Conservation (phyloP, 371 early-diverging fungal genomes). For the Mortierella sp. region DNA sequence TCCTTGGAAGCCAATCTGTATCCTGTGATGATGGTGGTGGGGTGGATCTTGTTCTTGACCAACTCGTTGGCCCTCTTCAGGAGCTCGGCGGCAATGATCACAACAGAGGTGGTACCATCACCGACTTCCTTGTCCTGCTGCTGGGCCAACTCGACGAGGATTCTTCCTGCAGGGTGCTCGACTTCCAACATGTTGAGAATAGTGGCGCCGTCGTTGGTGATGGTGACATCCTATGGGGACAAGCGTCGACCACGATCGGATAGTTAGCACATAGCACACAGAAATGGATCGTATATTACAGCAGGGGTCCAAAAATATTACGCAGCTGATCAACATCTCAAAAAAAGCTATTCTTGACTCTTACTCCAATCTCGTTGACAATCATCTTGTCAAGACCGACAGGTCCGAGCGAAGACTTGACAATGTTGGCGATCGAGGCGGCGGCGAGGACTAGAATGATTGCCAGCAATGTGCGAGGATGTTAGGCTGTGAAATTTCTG, state of each 20-base stretch:
- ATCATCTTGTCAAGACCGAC: conserved; percentile 99
- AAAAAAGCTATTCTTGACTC: too few species aligned
- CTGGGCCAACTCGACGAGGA: conserved; percentile 98
- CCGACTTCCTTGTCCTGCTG: conserved; percentile 99
- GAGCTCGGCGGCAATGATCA: conserved; percentile 98
- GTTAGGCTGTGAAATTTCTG: conserved; percentile 61
- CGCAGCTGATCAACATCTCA: too few species aligned
- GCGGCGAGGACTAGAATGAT: conserved; percentile 76
- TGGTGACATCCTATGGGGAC: conserved; percentile 99
- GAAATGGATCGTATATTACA: too few species aligned
- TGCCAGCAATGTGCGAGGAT: conserved; percentile 94
- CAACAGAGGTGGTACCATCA: conserved; percentile 99
- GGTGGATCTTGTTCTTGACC: conserved; percentile 98
- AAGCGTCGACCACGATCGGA: too few species aligned
- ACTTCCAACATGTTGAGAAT: conserved; percentile 98
- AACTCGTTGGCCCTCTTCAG: conserved; percentile 97
- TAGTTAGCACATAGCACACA: too few species aligned
- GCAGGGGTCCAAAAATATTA: too few species aligned
- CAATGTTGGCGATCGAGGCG: conserved; percentile 96
- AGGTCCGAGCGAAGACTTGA: conserved; percentile 99
- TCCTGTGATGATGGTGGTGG: conserved; percentile 98
- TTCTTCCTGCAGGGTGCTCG: conserved; percentile 98
- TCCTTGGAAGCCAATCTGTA: conserved; percentile 99
- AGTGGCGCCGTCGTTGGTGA: conserved; percentile 99
- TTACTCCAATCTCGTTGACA: conserved; percentile 98